A percentile compares a stretch with the other conserved stretches of the same genome.
Evolutionary conservation across 345 rosid genomes (phyloP).

Genomic region (Aethionema arabicum): DNA sequence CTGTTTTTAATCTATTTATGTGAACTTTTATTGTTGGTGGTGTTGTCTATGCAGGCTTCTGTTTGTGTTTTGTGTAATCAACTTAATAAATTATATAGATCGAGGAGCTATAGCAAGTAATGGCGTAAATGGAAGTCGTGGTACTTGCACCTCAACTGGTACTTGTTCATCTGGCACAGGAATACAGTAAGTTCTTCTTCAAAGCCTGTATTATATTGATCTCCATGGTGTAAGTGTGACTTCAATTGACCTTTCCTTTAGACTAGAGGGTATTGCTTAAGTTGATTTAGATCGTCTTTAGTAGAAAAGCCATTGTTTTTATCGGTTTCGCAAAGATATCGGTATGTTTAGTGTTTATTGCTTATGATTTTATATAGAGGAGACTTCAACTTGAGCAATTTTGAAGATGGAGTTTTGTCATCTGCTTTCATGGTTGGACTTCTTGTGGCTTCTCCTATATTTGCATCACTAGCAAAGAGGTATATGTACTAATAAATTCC

Average conservation of each 20-base stretch:
- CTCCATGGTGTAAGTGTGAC: too few species aligned
- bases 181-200: slow-evolving; percentile 72
- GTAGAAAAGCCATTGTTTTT: neutral
- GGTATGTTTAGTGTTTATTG: slow-evolving; percentile 3
- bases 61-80: slow-evolving; percentile 73
- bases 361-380: slow-evolving; percentile 53
- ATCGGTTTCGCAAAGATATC: neutral
- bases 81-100: slow-evolving; percentile 79
- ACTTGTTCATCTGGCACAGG: slow-evolving; percentile 79
- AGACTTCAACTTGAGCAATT: slow-evolving; percentile 71
- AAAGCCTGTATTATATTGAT: too few species aligned
- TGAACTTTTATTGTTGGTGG: neutral
- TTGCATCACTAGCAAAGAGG: slow-evolving; percentile 91
- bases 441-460: slow-evolving; percentile 85
- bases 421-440: slow-evolving; percentile 99
- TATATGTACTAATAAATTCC: slow-evolving; percentile 26
- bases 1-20: slow-evolving; percentile 5
- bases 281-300: slow-evolving; percentile 6
- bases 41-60: slow-evolving; percentile 64
- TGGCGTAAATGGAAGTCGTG: slow-evolving; percentile 83
- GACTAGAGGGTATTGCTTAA: neutral
- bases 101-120: slow-evolving; percentile 97
- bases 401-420: slow-evolving; percentile 85
- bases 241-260: neutral
- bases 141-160: slow-evolving; percentile 60